These are phyloP conservation scores for Fusarium papillatum DNA, from an alignment of 2,329 filamentous ascomycete genomes.

Conservation along the genomic window DNA sequence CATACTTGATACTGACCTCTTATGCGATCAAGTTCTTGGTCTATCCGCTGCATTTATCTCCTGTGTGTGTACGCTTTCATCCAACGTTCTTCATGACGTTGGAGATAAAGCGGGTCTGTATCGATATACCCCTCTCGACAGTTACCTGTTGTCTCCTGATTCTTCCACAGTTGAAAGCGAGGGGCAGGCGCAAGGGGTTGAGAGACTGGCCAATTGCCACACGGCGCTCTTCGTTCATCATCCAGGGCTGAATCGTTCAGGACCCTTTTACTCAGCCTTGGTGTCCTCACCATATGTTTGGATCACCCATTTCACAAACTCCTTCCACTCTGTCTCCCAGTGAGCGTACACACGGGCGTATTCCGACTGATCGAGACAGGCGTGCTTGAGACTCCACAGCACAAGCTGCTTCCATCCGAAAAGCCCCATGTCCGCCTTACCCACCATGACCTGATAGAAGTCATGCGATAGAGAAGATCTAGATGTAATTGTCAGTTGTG, in stretches of 20 bases:
- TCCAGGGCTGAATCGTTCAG: not conserved
- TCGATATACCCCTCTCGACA: not conserved
- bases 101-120: not conserved
- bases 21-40: not conserved
- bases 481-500: conserved; percentile 6
- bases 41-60: not conserved
- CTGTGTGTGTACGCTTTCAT: not conserved
- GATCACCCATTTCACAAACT: conserved; percentile 68
- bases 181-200: not conserved
- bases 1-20: not conserved
- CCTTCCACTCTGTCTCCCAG: conserved; percentile 70
- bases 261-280: conserved; percentile 6
- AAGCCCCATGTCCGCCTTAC: conserved; percentile 74
- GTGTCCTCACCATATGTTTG: conserved; percentile 49
- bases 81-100: not conserved
- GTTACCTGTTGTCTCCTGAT: not conserved
- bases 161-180: not conserved
- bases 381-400: conserved; percentile 73
- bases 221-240: not conserved
- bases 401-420: conserved; percentile 79
- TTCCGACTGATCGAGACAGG: conserved; percentile 64
- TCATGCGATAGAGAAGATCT: conserved; percentile 81
- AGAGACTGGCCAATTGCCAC: not conserved
- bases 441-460: conserved; percentile 83
- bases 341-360: conserved; percentile 51